phyloP scores from a whole-genome alignment of 805 yeast genomes.

The Candida nitratophila region DNA sequence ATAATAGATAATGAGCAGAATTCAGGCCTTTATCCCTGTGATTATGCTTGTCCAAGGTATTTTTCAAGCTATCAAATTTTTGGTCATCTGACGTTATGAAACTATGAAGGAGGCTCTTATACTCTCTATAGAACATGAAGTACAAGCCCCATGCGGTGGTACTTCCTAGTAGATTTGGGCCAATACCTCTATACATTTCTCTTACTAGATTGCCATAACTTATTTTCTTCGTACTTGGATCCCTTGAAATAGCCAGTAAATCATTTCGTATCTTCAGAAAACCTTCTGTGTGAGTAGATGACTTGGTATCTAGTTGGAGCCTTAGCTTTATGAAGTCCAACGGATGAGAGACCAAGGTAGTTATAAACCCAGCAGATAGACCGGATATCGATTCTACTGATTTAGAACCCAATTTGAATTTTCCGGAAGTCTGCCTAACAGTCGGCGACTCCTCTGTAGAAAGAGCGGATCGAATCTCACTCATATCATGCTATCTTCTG shows the following conservation, averaged over 20 bases:
- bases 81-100: background rate
- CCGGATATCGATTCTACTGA: conserved; percentile 59
- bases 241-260: conserved; percentile 9
- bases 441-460: background rate
- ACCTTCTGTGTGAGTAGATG: conserved; percentile 22
- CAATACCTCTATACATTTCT: conserved; percentile 64
- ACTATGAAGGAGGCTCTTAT: conserved; percentile 31
- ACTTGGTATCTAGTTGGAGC: conserved; percentile 53
- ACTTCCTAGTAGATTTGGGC: conserved; percentile 78
- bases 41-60: background rate
- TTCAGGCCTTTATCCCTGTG: conserved; percentile 28
- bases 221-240: conserved; percentile 1
- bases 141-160: conserved; percentile 86
- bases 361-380: conserved; percentile 68
- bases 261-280: conserved; percentile 16
- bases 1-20: conserved; percentile 39
- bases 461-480: background rate
- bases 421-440: background rate
- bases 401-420: conserved; percentile 5
- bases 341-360: conserved; percentile 84
- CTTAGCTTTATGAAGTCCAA: conserved; percentile 80
- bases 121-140: conserved; percentile 66
- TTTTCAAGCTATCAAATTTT: background rate
- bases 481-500: background rate
- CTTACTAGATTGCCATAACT: conserved; percentile 7